Conservation (phyloP, 2,329 filamentous ascomycete genomes). For the Alternaria gaisen region DNA sequence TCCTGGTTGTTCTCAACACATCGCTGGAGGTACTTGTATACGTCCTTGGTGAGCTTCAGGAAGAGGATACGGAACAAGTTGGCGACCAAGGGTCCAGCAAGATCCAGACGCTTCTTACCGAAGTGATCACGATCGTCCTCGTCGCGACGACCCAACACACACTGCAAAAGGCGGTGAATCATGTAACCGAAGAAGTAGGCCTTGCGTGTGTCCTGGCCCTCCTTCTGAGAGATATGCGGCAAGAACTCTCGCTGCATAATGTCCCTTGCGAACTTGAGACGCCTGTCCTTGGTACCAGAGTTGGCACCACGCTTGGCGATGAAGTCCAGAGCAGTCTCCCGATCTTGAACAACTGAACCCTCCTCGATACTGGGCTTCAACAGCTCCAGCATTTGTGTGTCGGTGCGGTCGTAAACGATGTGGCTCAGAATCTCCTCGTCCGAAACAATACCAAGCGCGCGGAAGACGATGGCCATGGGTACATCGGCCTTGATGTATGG, state of each 20-base stretch:
- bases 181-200: constrained; percentile 99
- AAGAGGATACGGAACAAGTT: constrained; percentile 95
- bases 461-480: constrained; percentile 93
- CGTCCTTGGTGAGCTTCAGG: constrained; percentile 87
- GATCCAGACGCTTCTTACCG: constrained; percentile 96
- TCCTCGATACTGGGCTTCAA: constrained; percentile 97
- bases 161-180: constrained; percentile 95
- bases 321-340: constrained; percentile 91
- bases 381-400: constrained; percentile 97
- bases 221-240: constrained; percentile 93
- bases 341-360: constrained; percentile 93
- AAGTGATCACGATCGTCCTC: constrained; percentile 98
- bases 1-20: constrained; percentile 89
- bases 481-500: constrained; percentile 95
- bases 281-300: constrained; percentile 80
- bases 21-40: constrained; percentile 88
- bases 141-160: constrained; percentile 89
- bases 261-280: constrained; percentile 90
- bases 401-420: constrained; percentile 94
- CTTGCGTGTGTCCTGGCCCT: constrained; percentile 94
- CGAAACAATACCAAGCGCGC: constrained; percentile 92
- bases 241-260: constrained; percentile 97
- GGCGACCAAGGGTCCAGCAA: constrained; percentile 93
- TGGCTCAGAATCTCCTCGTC: constrained; percentile 98
- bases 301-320: constrained; percentile 92